These are phyloP conservation scores for Spironucleus salmonicida DNA, from an alignment of 208 protist genomes.

Conservation along the genomic window DNA sequence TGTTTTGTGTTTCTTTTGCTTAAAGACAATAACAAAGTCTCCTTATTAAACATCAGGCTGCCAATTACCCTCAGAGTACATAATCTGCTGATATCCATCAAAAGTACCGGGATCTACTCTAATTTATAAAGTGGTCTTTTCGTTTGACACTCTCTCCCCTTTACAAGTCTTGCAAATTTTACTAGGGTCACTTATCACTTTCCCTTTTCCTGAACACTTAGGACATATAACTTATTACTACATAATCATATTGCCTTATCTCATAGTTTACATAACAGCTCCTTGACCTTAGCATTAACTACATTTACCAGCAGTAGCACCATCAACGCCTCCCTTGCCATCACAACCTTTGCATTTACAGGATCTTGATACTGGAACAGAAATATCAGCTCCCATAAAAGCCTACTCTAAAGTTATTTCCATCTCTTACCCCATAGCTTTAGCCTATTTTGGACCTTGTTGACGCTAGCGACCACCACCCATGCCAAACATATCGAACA, in stretches of 20 bases:
- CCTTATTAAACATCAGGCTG: not conserved
- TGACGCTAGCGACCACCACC: not conserved
- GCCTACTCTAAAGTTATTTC: not conserved
- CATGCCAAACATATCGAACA: slow-evolving; percentile 12
- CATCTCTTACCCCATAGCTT: not conserved
- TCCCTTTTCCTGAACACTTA: not conserved
- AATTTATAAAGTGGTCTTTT: not conserved
- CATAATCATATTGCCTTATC: not conserved
- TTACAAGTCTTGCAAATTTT: not conserved
- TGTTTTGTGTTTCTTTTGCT: not conserved
- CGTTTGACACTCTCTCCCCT: not conserved
- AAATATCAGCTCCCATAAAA: not conserved
- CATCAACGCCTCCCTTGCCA: not conserved
- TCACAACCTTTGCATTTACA: not conserved
- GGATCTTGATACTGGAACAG: not conserved
- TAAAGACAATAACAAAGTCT: slow-evolving; percentile 9
- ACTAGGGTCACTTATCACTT: not conserved
- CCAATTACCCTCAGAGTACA: slow-evolving; percentile 15
- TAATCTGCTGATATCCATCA: not conserved
- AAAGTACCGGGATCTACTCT: not conserved
- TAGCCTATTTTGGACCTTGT: not conserved
- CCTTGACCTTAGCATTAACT: not conserved
- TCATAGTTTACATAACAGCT: not conserved
- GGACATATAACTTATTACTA: not conserved
- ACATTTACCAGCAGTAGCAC: not conserved